These are phyloP conservation scores for Ascochyta viciae-villosae DNA, from an alignment of 2,329 filamentous ascomycete species.

Conservation along the genomic window DNA sequence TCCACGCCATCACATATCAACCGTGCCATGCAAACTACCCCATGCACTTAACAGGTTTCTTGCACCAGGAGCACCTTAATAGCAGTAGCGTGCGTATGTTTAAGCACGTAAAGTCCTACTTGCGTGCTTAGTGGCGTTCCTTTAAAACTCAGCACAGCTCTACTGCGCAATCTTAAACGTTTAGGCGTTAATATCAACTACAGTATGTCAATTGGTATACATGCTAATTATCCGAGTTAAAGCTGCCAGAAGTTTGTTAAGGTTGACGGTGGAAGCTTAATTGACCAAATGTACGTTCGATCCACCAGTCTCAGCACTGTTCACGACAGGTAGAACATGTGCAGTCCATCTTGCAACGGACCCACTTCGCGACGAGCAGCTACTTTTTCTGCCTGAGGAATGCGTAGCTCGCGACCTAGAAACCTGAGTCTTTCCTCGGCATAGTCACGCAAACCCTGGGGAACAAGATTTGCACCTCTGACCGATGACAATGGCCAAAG, in stretches of 20 bases:
- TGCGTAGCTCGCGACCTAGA: conserved; percentile 10
- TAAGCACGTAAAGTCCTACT: conserved; percentile 9
- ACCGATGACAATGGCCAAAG: conserved; percentile 19
- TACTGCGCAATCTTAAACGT: neutral
- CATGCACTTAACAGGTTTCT: neutral
- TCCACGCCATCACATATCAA: too few relatives aligned
- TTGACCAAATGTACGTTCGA: neutral
- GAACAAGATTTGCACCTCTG: conserved; percentile 5
- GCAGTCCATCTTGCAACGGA: conserved; percentile 19
- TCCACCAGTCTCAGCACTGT: neutral
- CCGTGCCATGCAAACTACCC: neutral
- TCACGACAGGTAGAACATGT: conserved; percentile 19
- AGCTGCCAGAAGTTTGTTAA: neutral
- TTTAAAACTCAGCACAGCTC: conserved; percentile 1
- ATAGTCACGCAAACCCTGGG: conserved; percentile 4
- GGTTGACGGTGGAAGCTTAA: neutral
- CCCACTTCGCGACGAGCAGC: conserved; percentile 6
- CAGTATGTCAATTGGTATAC: neutral
- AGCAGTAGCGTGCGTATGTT: conserved; percentile 1
- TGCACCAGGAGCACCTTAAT: neutral
- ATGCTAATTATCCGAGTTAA: neutral
- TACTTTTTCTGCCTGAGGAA: conserved; percentile 20
- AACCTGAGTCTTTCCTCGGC: conserved; percentile 11
- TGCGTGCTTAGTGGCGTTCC: neutral
- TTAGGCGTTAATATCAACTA: neutral